Evolutionary conservation across 257 asterid species (phyloP), one percentile per base, ranked within the genome.

Genomic region (Capsicum chinense): DNA sequence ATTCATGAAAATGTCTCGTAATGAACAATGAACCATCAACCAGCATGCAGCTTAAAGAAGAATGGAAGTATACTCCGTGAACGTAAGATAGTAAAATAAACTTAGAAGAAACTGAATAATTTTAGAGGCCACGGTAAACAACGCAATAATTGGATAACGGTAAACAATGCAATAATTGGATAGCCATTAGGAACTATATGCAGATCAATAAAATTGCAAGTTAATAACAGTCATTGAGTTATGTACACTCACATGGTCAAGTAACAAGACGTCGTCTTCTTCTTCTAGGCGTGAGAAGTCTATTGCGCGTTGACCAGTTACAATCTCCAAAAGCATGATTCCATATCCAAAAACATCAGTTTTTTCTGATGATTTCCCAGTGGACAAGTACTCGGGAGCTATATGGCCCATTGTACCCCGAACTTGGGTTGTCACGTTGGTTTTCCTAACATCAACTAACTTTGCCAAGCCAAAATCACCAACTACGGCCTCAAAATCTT

Each of bases 401-500:
- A 96, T 96, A 88, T 96, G 99, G 64, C 99, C 99, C 99, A 96
- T 96, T 3, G 99, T 96, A 62, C 99, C 99, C 21, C 99, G 97
- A 58, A 96, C 98, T 88, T 96, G 99, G 52, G 99, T 96, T 0
- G 99, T 96, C 10, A 96, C 99, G n/a, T 94, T 91, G 16, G 98
- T 94, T 91, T 90, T 91, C 54, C 98, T 89, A 71, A 96, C 93
- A 84, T 96, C 99, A 8, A 96, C 98, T 76, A 96, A 87, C 87
- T 96, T 96, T 13, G 99, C 99, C 91, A 96, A 84, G 67, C 99
- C 99, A 81, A 96, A 96, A 90, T 96, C 99, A 79, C 99, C 99
- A 47, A 96, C 98, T 21, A 94, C 98, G 5, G 98, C 99, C 85
- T 94, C 98, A 62, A 93, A 96, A 88, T 92, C 97, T 87, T 93